Evolutionary conservation across 352 stramenopile species (phyloP).

Genomic region (Phytophthora quininea): DNA sequence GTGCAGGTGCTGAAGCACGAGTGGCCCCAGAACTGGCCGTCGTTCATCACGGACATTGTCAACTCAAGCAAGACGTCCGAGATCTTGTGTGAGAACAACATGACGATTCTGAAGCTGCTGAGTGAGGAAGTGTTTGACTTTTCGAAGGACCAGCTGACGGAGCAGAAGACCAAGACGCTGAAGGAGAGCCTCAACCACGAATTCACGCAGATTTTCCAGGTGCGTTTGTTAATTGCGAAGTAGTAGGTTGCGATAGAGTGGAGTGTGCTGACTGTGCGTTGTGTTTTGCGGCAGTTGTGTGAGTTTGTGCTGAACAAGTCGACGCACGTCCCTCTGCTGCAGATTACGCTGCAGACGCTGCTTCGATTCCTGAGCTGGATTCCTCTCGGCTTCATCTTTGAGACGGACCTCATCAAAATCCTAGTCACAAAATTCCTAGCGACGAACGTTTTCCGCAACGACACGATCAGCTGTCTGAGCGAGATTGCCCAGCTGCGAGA

Average conservation of each 20-base stretch:
- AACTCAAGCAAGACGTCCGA: conserved; percentile 95
- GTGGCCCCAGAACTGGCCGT: conserved; percentile 99
- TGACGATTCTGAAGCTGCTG: conserved; percentile 99
- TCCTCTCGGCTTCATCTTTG: conserved; percentile 98
- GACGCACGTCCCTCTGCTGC: conserved; percentile 92
- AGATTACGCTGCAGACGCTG: conserved; percentile 97
- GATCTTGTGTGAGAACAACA: conserved; percentile 99
- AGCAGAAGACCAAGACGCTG: conserved; percentile 97
- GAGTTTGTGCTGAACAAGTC: conserved; percentile 98
- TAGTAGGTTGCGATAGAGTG: not conserved
- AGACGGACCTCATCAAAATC: conserved; percentile 95
- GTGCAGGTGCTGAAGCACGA: conserved; percentile 99
- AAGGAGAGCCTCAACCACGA: conserved; percentile 98
- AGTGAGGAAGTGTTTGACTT: conserved; percentile 99
- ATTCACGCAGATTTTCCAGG: conserved; percentile 98
- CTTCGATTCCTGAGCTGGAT: conserved; percentile 99
- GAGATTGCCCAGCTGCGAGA: conserved; percentile 97
- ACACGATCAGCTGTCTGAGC: conserved; percentile 97
- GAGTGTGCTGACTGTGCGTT: not conserved
- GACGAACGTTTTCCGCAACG: conserved; percentile 95
- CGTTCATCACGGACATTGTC: conserved; percentile 98
- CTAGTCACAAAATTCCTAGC: conserved; percentile 97
- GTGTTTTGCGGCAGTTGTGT: conserved; percentile 82
- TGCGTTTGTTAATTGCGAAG: conserved; percentile 6
- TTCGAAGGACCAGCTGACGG: conserved; percentile 97